Conservation (phyloP, 441 rosid genomes). For the Euphorbia corollata region DNA sequence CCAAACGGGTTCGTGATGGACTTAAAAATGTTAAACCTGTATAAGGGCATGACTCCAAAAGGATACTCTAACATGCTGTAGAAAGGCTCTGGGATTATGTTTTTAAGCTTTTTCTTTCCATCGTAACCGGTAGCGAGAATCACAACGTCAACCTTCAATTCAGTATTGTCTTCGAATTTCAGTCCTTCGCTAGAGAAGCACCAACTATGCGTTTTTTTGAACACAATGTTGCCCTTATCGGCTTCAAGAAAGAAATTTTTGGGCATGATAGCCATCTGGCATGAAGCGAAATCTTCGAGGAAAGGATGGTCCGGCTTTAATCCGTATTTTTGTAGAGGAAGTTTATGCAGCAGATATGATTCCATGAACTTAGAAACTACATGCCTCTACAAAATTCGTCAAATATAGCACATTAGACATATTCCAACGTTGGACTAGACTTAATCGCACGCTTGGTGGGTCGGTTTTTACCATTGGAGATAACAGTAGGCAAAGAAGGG, state of each 20-base stretch:
- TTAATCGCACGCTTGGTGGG: too few relatives aligned
- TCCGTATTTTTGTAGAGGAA: slow-evolving; percentile 65
- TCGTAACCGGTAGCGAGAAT: slow-evolving; percentile 79
- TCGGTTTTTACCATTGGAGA: slow-evolving; percentile 53
- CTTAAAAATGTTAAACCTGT: slow-evolving; percentile 38
- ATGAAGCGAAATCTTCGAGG: slow-evolving; percentile 76
- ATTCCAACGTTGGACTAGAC: too few relatives aligned
- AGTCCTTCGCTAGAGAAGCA: slow-evolving; percentile 61
- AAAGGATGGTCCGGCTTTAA: slow-evolving; percentile 78
- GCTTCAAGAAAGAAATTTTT: slow-evolving; percentile 71
- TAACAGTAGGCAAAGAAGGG: slow-evolving; percentile 45
- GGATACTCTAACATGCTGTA: slow-evolving; percentile 51
- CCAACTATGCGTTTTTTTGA: slow-evolving; percentile 66
- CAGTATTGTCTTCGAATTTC: slow-evolving; percentile 55
- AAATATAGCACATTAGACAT: neutral
- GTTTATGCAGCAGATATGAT: slow-evolving; percentile 68
- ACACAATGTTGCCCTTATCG: slow-evolving; percentile 64
- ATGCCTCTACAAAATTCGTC: slow-evolving; percentile 41
- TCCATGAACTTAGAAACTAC: slow-evolving; percentile 68
- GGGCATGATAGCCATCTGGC: slow-evolving; percentile 87
- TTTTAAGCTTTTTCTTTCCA: slow-evolving; percentile 66
- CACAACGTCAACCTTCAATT: slow-evolving; percentile 72
- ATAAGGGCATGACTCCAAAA: slow-evolving; percentile 58
- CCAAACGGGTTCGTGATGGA: neutral
- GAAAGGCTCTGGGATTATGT: slow-evolving; percentile 69